phyloP scores from a whole-genome alignment of 2,329 filamentous ascomycete genomes.

The Rasamsonia emersonii region DNA sequence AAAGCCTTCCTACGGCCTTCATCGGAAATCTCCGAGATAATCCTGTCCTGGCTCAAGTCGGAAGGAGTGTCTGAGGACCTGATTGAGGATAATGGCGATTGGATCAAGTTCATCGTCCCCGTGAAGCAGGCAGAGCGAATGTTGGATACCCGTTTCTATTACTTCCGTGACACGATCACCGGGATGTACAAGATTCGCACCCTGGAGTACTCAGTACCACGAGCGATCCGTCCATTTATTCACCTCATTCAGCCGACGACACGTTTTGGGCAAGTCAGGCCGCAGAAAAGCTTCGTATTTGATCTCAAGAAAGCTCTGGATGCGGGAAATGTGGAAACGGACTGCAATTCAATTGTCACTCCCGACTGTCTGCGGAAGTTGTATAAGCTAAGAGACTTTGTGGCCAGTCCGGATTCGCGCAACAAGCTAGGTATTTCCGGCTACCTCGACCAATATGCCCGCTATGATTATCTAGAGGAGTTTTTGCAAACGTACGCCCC shows the following conservation, averaged over 20 bases:
- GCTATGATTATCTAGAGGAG: slow-evolving; percentile 45
- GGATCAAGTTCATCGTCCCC: slow-evolving; percentile 47
- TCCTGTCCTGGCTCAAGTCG: slow-evolving; percentile 48
- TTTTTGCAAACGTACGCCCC: slow-evolving; percentile 51
- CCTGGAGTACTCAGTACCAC: slow-evolving; percentile 54
- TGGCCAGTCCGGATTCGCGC: slow-evolving; percentile 22
- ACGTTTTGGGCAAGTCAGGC: slow-evolving; percentile 46
- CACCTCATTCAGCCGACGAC: slow-evolving; percentile 60
- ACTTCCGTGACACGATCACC: slow-evolving; percentile 42
- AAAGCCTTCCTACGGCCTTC: slow-evolving; percentile 46
- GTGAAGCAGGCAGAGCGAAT: slow-evolving; percentile 43
- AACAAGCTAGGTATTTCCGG: slow-evolving; percentile 40
- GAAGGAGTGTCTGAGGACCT: slow-evolving; percentile 39
- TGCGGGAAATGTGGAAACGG: slow-evolving; percentile 15
- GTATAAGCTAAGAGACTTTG: slow-evolving; percentile 40
- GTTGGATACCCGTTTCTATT: slow-evolving; percentile 49
- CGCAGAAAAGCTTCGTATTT: slow-evolving; percentile 32
- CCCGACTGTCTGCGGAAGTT: slow-evolving; percentile 42
- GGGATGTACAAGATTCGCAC: slow-evolving; percentile 44
- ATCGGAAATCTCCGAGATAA: slow-evolving; percentile 37
- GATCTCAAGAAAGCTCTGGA: slow-evolving; percentile 10
- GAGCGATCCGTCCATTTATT: slow-evolving; percentile 45
- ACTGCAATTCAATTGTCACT: slow-evolving; percentile 36
- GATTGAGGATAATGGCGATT: slow-evolving; percentile 48
- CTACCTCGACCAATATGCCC: slow-evolving; percentile 45